Evolutionary conservation across 192 early-diverging fungal genomes (phyloP).

Genomic region (Coemansia sp.): DNA sequence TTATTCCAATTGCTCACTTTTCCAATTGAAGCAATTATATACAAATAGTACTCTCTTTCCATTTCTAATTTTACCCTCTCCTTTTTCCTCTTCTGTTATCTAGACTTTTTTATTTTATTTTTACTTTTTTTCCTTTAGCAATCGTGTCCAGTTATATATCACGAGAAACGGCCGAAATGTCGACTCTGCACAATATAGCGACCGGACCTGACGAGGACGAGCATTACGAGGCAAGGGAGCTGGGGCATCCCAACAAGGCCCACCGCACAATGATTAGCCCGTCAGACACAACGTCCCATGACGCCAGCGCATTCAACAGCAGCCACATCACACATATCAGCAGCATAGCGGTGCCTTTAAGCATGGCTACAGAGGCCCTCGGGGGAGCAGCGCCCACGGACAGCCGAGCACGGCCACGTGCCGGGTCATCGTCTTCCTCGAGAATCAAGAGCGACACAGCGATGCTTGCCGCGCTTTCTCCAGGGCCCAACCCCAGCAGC

Average conservation of each 20-base stretch:
- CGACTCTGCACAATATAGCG: conserved; percentile 17
- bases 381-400: background rate
- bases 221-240: conserved; percentile 46
- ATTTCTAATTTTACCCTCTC: conserved; percentile 7
- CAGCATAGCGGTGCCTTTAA: background rate
- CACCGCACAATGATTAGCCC: conserved; percentile 18
- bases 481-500: too few relatives aligned
- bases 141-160: background rate
- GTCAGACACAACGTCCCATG: conserved; percentile 21
- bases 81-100: conserved; percentile 9
- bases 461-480: background rate
- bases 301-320: conserved; percentile 9
- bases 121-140: background rate
- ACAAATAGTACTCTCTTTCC: background rate
- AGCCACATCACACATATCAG: conserved; percentile 5
- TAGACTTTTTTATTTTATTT: conserved; percentile 10
- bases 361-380: conserved; percentile 4
- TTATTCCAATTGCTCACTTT: too few relatives aligned
- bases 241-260: conserved; percentile 50
- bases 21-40: too few relatives aligned
- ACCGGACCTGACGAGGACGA: conserved; percentile 49
- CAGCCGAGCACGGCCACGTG: conserved; percentile 6
- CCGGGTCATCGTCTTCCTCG: conserved; percentile 6
- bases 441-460: background rate
- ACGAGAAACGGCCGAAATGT: conserved; percentile 10